A percentile compares a stretch with the other conserved stretches of the same genome.
phyloP scores from a whole-genome alignment of 2,329 filamentous ascomycete genomes.

The Ophiostoma himal-ulmi region DNA sequence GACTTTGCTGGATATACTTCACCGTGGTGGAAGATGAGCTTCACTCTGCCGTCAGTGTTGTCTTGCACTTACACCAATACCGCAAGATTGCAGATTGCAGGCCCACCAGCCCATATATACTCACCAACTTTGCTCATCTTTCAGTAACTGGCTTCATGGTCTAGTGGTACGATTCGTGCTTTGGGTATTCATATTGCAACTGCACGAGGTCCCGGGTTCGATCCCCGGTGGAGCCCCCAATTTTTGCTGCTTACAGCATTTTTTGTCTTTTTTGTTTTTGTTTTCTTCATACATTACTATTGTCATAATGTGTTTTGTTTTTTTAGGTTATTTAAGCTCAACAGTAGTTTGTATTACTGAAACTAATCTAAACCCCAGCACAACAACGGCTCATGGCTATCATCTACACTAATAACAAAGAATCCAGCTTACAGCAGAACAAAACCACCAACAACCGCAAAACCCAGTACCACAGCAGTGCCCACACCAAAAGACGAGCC shows the following conservation, averaged over 20 bases:
- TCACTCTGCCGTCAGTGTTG: background rate
- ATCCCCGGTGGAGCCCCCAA: conserved; percentile 27
- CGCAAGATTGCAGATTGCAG: too few species aligned
- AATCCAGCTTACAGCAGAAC: background rate
- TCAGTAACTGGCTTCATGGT: conserved; percentile 23
- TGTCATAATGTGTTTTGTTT: background rate
- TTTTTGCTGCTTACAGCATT: conserved; percentile 11
- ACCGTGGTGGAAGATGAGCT: background rate
- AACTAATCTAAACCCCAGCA: too few species aligned
- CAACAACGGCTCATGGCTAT: background rate
- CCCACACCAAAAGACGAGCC: background rate
- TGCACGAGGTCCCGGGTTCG: conserved; percentile 29
- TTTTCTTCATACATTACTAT: background rate
- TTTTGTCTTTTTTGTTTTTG: background rate
- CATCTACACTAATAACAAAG: background rate
- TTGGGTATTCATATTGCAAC: conserved; percentile 25
- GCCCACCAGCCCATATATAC: conserved; percentile 6
- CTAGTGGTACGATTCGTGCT: conserved; percentile 29
- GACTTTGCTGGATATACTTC: background rate
- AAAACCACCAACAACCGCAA: background rate
- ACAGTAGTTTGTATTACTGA: too few species aligned
- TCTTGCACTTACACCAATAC: background rate
- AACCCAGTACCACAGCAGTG: background rate
- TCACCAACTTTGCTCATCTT: background rate
- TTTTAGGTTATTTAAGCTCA: background rate